Percentiles rank a stretch among this genome's conserved stretches.
Conservation (phyloP, 176 grass and related monocot species). For the Carex pumila region DNA sequence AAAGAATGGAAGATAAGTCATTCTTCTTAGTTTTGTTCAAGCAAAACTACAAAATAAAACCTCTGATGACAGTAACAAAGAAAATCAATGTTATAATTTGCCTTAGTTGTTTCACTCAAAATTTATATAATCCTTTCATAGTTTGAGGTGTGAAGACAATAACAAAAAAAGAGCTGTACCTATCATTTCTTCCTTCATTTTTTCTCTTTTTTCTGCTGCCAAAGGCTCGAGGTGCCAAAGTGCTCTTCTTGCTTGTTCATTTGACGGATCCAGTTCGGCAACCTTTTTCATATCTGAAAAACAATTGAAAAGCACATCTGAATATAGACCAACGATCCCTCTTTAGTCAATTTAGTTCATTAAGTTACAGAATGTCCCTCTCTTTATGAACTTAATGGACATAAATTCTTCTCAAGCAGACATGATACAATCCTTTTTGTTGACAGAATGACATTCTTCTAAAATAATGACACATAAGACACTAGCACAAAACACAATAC, state of each 20-base stretch:
- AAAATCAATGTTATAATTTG: background rate
- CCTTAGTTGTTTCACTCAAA: background rate
- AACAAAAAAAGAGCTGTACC: slow-evolving; percentile 31
- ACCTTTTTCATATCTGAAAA: slow-evolving; percentile 83
- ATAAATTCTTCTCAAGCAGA: background rate
- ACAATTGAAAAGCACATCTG: background rate
- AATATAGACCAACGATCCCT: background rate
- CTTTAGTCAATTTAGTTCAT: background rate
- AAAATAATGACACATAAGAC: background rate
- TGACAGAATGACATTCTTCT: background rate
- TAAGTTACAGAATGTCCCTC: background rate
- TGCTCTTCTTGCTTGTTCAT: slow-evolving; percentile 70
- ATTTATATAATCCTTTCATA: background rate
- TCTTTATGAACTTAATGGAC: too few species aligned
- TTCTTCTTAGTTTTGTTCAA: background rate
- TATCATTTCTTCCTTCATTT: slow-evolving; percentile 99
- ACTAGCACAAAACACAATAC: background rate
- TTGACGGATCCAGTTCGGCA: slow-evolving; percentile 62
- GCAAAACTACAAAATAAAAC: background rate
- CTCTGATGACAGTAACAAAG: background rate
- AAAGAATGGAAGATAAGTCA: background rate
- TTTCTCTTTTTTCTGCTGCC: slow-evolving; percentile 88
- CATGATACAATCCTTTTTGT: background rate
- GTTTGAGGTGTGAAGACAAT: background rate
- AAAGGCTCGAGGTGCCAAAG: slow-evolving; percentile 65